Evolutionary conservation across 352 stramenopile species (phyloP), one percentile per base, ranked within the genome.

Genomic region (Pythium aristosporum): DNA sequence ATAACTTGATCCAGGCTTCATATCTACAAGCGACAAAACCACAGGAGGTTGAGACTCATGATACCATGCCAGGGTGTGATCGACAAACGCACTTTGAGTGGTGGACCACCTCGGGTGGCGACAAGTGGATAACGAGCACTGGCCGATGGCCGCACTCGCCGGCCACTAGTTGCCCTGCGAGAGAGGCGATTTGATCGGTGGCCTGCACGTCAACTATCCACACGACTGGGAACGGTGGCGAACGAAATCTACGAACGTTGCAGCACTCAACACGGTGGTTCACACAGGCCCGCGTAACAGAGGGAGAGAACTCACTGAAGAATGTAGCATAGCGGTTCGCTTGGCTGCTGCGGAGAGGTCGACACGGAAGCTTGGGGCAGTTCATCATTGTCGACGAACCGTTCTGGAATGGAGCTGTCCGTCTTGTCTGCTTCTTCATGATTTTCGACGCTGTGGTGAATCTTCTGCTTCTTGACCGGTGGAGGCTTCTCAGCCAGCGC

Each of bases 121-220:
- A 80, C 12, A 91, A 77, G 50, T 91, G 82, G 15, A 87, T 74
- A 12, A 89, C 65, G 2, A 91, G 64, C 5, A 61, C 72, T 23
- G 82, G 80, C 3, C 53, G 54, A 44, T 91, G 82, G 50, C 52
- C 21, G 18, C 42, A 51, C 54, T 47, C 25, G 43, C n/a, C 6
- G 28, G 13, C 52, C 53, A 52, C 34, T 75, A 87, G 12, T 54
- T 39, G 61, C 3, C 7, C 25, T 12, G 54, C 37, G 18, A 88
- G 70, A 2, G 63, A 60, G 4, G 63, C 18, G n/a, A 89, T 54
- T 49, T 82, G 58, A 8, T 67, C 30, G 2, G 12, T 9, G 11
- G 69, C 58, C 23, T 56, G 68, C 41, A 75, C 85, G 49, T 91
- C 82, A 39, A 91, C 69, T 56, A 91, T 66, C 82, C 82, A 91